These are phyloP conservation scores for Acmispon strigosus DNA, from an alignment of 306 rosid genomes.

Conservation along the genomic window DNA sequence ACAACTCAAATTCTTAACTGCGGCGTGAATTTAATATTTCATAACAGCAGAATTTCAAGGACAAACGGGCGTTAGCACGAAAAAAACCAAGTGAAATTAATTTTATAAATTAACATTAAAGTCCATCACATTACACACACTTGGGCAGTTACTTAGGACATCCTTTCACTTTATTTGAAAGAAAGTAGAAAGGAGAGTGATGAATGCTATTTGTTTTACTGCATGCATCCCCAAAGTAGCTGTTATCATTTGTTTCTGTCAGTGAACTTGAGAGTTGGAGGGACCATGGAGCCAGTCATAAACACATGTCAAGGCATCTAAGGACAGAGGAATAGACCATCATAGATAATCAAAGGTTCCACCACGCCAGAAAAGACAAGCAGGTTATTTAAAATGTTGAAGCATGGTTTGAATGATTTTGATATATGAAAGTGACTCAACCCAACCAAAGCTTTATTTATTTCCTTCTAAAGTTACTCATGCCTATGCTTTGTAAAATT, in stretches of 20 bases:
- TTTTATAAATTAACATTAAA: too few relatives aligned
- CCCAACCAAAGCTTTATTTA: background rate
- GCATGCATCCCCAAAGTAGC: background rate
- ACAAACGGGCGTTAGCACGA: too few relatives aligned
- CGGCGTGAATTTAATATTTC: too few relatives aligned
- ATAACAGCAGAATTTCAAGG: too few relatives aligned
- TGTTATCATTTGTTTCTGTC: slow-evolving; percentile 4
- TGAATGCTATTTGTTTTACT: background rate
- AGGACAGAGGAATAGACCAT: slow-evolving; percentile 26
- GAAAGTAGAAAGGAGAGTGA: background rate
- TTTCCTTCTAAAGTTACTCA: slow-evolving; percentile 7
- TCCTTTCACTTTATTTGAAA: too few relatives aligned
- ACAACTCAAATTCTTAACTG: too few relatives aligned
- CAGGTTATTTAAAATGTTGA: slow-evolving; percentile 6
- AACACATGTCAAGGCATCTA: slow-evolving; percentile 29
- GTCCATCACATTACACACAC: too few relatives aligned
- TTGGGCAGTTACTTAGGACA: too few relatives aligned
- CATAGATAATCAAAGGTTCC: slow-evolving; percentile 28
- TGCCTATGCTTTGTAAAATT: slow-evolving; percentile 9
- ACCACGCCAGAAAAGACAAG: slow-evolving; percentile 31
- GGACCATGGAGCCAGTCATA: slow-evolving; percentile 26
- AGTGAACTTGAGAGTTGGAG: slow-evolving; percentile 19
- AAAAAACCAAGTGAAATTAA: too few relatives aligned
- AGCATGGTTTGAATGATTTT: slow-evolving; percentile 17
- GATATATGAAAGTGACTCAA: slow-evolving; percentile 10